phyloP scores from a whole-genome alignment of 2,329 filamentous ascomycete genomes.

The Nemania sp. region DNA sequence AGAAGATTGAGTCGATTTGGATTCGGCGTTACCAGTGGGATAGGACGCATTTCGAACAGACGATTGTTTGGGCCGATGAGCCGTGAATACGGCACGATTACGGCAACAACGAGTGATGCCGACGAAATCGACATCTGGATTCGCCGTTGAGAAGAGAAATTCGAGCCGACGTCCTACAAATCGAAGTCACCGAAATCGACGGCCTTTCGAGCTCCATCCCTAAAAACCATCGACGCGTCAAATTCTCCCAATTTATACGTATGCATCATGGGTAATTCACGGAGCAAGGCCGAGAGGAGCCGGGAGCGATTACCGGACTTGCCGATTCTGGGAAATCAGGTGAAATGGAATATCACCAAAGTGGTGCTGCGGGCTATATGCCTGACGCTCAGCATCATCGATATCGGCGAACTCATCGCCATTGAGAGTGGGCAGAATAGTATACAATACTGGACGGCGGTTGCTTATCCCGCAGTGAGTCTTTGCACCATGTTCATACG shows the following conservation, averaged over 20 bases:
- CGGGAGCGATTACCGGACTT: constrained; percentile 20
- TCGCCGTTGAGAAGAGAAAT: background rate
- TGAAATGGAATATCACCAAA: constrained; percentile 33
- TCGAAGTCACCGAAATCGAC: background rate
- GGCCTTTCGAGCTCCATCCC: background rate
- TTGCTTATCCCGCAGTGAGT: constrained; percentile 20
- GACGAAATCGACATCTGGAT: constrained; percentile 1
- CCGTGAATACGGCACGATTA: constrained; percentile 21
- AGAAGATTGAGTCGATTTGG: background rate
- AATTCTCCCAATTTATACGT: background rate
- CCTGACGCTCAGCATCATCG: constrained; percentile 18
- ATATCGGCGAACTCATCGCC: constrained; percentile 17
- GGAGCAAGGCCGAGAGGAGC: background rate
- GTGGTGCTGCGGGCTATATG: constrained; percentile 29
- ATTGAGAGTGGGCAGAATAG: background rate
- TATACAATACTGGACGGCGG: background rate
- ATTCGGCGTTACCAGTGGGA: background rate
- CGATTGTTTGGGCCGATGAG: constrained; percentile 6
- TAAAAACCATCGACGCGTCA: background rate
- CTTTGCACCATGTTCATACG: background rate
- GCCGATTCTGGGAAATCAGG: constrained; percentile 24
- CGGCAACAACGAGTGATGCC: constrained; percentile 3
- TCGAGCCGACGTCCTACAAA: background rate
- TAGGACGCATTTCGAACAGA: background rate
- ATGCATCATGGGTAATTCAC: constrained; percentile 14